Percentiles rank a stretch among this genome's conserved stretches.
Evolutionary conservation across 257 asterid genomes (phyloP).

Genomic region (Jacaranda mimosifolia): DNA sequence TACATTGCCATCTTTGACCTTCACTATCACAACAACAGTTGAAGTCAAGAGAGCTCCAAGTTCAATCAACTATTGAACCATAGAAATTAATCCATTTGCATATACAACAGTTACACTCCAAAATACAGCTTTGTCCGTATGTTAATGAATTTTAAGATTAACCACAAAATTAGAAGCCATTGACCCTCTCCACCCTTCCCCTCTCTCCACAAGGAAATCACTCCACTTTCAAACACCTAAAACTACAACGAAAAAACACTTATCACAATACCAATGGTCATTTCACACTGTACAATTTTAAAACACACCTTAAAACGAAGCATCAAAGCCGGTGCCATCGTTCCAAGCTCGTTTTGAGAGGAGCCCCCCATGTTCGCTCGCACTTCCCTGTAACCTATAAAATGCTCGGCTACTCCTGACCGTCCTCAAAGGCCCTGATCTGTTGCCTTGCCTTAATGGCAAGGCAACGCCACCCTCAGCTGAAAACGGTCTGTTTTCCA

Average conservation of each 20-base stretch:
- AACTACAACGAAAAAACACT: conserved; percentile 52
- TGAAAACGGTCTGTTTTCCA: conserved; percentile 72
- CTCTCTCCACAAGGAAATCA: conserved; percentile 24
- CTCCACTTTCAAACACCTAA: conserved; percentile 47
- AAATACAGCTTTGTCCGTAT: too few relatives aligned
- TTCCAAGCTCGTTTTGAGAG: conserved; percentile 63
- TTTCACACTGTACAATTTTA: conserved; percentile 68
- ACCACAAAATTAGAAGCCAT: too few relatives aligned
- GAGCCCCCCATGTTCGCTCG: conserved; percentile 82
- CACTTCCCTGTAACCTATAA: conserved; percentile 75
- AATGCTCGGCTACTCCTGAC: conserved; percentile 71
- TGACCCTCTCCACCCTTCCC: too few relatives aligned
- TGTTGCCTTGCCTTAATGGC: conserved; percentile 69
- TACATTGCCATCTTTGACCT: too few relatives aligned
- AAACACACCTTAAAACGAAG: conserved; percentile 66
- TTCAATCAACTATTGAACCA: conserved; percentile 32
- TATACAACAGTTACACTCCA: conserved; percentile 47
- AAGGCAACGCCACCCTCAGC: conserved; percentile 54
- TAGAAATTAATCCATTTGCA: conserved; percentile 40
- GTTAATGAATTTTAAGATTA: too few relatives aligned
- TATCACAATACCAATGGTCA: conserved; percentile 51
- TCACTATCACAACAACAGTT: too few relatives aligned
- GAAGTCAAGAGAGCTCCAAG: not conserved
- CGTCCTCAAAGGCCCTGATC: conserved; percentile 87
- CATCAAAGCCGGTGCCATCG: conserved; percentile 59